phyloP scores from a whole-genome alignment of 768 basidiomycete genomes.

The Phallus indusiatus region DNA sequence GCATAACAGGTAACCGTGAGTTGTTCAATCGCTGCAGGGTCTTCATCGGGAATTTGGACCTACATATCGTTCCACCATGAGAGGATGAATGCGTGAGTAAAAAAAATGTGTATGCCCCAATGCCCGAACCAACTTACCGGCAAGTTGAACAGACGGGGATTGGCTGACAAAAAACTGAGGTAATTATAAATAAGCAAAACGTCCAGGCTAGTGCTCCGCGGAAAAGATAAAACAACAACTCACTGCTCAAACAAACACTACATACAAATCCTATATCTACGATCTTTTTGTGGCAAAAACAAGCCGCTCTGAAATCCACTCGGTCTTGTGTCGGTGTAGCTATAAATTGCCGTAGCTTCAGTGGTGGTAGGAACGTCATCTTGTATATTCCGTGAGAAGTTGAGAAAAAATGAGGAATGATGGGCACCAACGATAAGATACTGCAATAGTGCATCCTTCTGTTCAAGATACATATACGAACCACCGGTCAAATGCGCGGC shows the following conservation, averaged over 20 bases:
- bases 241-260: constrained; percentile 96
- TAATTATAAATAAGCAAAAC: neutral
- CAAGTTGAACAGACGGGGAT: constrained; percentile 92
- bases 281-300: constrained; percentile 97
- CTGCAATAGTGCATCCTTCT: constrained; percentile 81
- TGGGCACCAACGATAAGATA: constrained; percentile 60
- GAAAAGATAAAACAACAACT: constrained; percentile 21
- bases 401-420: too few species aligned
- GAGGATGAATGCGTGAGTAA: neutral
- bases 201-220: constrained; percentile 7
- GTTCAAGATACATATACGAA: constrained; percentile 78
- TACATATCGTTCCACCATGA: constrained; percentile 22
- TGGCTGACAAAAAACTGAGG: constrained; percentile 84
- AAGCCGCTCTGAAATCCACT: constrained; percentile 94
- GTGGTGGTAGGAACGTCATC: constrained; percentile 78
- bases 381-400: constrained; percentile 22
- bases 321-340: constrained; percentile 88
- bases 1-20: constrained; percentile 28
- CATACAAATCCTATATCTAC: constrained; percentile 97
- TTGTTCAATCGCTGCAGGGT: constrained; percentile 76
- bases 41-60: constrained; percentile 93
- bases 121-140: constrained; percentile 44
- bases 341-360: constrained; percentile 63
- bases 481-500: constrained; percentile 94
- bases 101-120: neutral